These are phyloP conservation scores for Abortiporus biennis DNA, from an alignment of 1,284 basidiomycete genomes.

Conservation along the genomic window DNA sequence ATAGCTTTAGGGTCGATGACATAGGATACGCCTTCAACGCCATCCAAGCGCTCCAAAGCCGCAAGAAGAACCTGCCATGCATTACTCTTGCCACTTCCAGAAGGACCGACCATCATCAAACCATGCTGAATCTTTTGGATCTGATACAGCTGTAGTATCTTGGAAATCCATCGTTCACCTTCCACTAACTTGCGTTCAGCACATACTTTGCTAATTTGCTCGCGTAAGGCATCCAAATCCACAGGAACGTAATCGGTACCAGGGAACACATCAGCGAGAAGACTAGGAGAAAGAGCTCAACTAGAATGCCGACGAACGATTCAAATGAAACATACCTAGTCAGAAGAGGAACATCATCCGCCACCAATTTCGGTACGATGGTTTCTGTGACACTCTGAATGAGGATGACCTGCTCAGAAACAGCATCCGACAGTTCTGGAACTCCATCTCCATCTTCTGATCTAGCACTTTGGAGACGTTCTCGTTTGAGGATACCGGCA, in stretches of 20 bases:
- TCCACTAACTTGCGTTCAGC: conserved; percentile 79
- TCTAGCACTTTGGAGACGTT: conserved; percentile 55
- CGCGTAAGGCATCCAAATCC: conserved; percentile 79
- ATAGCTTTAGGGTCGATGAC: conserved; percentile 99
- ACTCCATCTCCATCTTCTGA: conserved; percentile 41
- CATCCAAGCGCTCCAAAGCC: conserved; percentile 90
- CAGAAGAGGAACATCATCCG: conserved; percentile 93
- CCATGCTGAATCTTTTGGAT: conserved; percentile 99
- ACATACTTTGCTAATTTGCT: conserved; percentile 86
- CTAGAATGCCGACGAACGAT: background rate
- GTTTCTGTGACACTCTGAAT: conserved; percentile 99
- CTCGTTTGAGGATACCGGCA: conserved; percentile 96
- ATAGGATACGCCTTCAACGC: conserved; percentile 88
- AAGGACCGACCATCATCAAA: conserved; percentile 99
- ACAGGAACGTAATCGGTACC: conserved; percentile 90
- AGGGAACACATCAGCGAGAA: conserved; percentile 97
- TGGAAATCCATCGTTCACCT: conserved; percentile 89
- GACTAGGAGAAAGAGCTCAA: conserved; percentile 38
- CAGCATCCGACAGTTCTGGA: conserved; percentile 56
- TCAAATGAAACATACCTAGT: conserved; percentile 57
- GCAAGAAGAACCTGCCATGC: conserved; percentile 94
- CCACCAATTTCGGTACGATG: conserved; percentile 96
- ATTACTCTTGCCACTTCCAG: conserved; percentile 95
- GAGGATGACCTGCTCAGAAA: conserved; percentile 92
- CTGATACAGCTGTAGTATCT: conserved; percentile 97